These are phyloP conservation scores for Polyporus tsugae DNA, from an alignment of 1,284 basidiomycete species.

Conservation along the genomic window DNA sequence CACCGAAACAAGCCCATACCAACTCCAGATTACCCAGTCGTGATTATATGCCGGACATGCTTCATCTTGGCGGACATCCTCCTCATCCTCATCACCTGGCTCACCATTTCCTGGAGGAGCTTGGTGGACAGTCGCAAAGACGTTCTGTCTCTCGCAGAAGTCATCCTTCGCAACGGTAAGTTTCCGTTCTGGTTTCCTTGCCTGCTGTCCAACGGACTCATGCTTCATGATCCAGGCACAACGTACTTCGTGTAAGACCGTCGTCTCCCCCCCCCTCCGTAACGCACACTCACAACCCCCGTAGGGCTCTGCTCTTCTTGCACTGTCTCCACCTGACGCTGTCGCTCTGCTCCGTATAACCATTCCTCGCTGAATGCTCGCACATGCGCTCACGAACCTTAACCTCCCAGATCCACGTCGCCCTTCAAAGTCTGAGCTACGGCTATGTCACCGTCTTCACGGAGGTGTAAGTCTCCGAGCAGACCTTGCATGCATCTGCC, in stretches of 20 bases:
- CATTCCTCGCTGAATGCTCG: background rate
- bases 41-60: constrained; percentile 7
- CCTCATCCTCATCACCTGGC: constrained; percentile 9
- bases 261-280: background rate
- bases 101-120: background rate
- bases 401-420: constrained; percentile 4
- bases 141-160: background rate
- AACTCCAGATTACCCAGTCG: background rate
- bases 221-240: background rate
- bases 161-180: constrained; percentile 9
- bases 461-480: background rate
- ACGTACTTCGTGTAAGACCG: constrained; percentile 9
- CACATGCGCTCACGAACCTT: background rate
- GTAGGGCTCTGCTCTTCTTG: constrained; percentile 6
- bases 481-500: background rate
- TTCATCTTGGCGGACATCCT: constrained; percentile 8
- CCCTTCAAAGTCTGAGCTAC: background rate
- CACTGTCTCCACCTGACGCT: constrained; percentile 6
- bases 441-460: constrained; percentile 12
- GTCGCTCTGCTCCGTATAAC: background rate
- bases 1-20: no score
- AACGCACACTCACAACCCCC: background rate
- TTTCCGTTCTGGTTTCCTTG: background rate
- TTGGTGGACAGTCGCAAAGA: background rate
- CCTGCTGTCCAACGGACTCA: background rate